phyloP scores from a whole-genome alignment of 352 stramenopile genomes.

The Phytopythium cucurbitacearum region DNA sequence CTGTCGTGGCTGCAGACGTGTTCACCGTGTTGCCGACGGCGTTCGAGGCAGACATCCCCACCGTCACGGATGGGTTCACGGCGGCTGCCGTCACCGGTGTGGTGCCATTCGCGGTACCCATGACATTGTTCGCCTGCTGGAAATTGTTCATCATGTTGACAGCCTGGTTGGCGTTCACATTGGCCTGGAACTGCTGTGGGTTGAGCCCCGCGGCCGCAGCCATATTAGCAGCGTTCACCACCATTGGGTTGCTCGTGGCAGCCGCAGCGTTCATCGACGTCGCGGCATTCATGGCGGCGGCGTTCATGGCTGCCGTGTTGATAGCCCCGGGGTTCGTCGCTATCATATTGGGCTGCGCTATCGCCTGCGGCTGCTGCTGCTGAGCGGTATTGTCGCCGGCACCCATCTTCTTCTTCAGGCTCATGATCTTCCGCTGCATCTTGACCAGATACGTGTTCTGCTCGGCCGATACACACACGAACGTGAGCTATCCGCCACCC shows the following conservation, averaged over 20 bases:
- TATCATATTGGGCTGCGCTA: constrained; percentile 2
- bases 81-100: constrained; percentile 12
- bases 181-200: constrained; percentile 30
- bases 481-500: background rate
- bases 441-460: constrained; percentile 80
- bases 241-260: constrained; percentile 10
- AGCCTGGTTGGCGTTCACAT: constrained; percentile 27
- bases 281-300: constrained; percentile 14
- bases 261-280: constrained; percentile 5
- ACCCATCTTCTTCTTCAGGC: constrained; percentile 66
- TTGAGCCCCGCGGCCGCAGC: constrained; percentile 17
- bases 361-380: constrained; percentile 8
- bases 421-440: constrained; percentile 83
- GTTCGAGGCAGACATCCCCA: constrained; percentile 19
- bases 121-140: constrained; percentile 31
- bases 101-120: constrained; percentile 14
- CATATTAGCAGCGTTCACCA: constrained; percentile 9
- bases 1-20: constrained; percentile 13
- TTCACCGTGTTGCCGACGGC: constrained; percentile 13
- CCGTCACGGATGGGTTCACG: constrained; percentile 24
- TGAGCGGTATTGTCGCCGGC: constrained; percentile 26
- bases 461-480: background rate
- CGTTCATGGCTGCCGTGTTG: constrained; percentile 20
- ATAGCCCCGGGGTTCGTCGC: background rate
- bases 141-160: constrained; percentile 42